Conservation (phyloP, 345 rosid species). For the Heritiera fomes region DNA sequence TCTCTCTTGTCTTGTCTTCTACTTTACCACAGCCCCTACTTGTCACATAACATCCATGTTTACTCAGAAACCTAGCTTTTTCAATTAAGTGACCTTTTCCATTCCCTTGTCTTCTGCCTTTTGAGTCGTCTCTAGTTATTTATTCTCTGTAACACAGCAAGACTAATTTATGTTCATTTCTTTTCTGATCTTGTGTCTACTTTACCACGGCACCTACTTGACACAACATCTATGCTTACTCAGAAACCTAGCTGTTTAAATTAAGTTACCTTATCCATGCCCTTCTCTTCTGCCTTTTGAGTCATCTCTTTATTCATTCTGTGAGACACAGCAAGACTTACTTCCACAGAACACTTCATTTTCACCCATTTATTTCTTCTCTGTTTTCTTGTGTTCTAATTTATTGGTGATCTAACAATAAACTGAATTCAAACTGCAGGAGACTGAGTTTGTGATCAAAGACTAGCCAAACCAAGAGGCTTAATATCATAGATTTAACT, state of each 20-base stretch:
- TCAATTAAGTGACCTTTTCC: neutral
- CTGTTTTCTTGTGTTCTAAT: neutral
- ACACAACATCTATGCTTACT: neutral
- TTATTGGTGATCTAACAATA: neutral
- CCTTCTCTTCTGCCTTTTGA: neutral
- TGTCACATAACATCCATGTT: neutral
- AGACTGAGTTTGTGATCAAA: neutral
- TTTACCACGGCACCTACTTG: neutral
- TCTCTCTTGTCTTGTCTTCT: neutral
- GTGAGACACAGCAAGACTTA: neutral
- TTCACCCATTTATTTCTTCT: constrained; percentile 6
- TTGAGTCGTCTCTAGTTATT: neutral
- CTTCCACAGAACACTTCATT: neutral
- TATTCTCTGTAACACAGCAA: neutral
- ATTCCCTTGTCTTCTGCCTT: neutral
- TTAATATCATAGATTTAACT: neutral
- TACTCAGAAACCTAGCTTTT: neutral
- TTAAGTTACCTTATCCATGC: neutral
- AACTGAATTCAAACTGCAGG: neutral
- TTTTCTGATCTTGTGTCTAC: neutral
- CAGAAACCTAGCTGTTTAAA: neutral
- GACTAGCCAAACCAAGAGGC: neutral
- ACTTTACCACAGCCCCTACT: neutral
- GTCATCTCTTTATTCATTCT: neutral
- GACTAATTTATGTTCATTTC: neutral